Conservation (phyloP, 371 early-diverging fungal genomes). For the Chytridium lagenaria region DNA sequence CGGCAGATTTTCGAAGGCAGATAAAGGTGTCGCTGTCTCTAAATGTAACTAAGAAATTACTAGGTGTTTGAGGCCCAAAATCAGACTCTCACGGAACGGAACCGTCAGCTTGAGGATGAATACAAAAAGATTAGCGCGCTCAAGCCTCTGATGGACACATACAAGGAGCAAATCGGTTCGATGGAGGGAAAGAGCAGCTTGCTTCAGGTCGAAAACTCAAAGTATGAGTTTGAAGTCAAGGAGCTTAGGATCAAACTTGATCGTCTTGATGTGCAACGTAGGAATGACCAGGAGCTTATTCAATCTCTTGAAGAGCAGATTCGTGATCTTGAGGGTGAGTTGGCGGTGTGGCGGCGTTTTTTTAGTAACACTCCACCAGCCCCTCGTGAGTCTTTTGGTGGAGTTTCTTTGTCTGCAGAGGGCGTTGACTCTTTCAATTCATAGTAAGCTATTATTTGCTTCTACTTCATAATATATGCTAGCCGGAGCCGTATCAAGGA, state of each 20-base stretch:
- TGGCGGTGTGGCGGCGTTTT: not conserved
- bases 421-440: slow-evolving; percentile 20
- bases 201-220: slow-evolving; percentile 72
- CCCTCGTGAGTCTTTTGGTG: not conserved
- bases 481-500: slow-evolving; percentile 34
- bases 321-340: slow-evolving; percentile 71
- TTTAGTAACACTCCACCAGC: not conserved
- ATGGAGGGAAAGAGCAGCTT: slow-evolving; percentile 76
- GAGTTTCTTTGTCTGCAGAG: slow-evolving; percentile 9
- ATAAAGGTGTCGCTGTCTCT: slow-evolving; percentile 59
- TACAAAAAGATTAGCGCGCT: slow-evolving; percentile 78
- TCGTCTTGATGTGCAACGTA: slow-evolving; percentile 67
- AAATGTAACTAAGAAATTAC: slow-evolving; percentile 20
- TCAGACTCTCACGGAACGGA: slow-evolving; percentile 66
- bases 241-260: slow-evolving; percentile 69
- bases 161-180: slow-evolving; percentile 78
- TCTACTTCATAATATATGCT: not conserved
- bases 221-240: slow-evolving; percentile 72
- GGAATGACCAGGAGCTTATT: slow-evolving; percentile 76
- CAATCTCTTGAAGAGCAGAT: slow-evolving; percentile 78
- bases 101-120: slow-evolving; percentile 82
- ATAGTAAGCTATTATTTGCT: not conserved
- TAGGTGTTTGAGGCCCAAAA: slow-evolving; percentile 80
- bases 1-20: slow-evolving; percentile 76
- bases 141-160: slow-evolving; percentile 83